Conservation (phyloP, 371 early-diverging fungal genomes). For the Mucor saturninus region DNA sequence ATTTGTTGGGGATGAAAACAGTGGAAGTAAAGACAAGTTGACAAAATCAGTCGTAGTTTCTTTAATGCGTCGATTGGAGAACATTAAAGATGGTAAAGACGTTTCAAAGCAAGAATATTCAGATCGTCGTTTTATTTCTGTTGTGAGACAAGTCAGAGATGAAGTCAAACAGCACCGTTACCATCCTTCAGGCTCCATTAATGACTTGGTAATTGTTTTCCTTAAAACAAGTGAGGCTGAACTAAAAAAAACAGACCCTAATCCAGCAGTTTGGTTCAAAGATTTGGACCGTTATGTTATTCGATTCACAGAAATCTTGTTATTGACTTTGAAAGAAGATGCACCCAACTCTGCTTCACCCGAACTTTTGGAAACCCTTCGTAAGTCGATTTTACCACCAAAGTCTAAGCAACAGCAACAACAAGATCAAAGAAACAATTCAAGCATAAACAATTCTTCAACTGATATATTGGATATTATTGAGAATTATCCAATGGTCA, state of each 20-base stretch:
- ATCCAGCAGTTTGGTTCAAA: constrained; percentile 43
- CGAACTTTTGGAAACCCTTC: constrained; percentile 35
- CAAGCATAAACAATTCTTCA: constrained; percentile 11
- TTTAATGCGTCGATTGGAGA: constrained; percentile 37
- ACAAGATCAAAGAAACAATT: constrained; percentile 20
- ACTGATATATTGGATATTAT: constrained; percentile 40
- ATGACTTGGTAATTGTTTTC: constrained; percentile 43
- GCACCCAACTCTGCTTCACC: constrained; percentile 39
- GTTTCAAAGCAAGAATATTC: constrained; percentile 34
- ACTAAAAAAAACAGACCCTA: constrained; percentile 40
- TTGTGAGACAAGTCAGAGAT: constrained; percentile 31
- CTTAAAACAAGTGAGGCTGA: constrained; percentile 40
- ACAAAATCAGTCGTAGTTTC: constrained; percentile 40
- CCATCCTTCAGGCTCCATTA: constrained; percentile 40
- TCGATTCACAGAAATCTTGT: constrained; percentile 37
- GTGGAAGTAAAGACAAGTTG: constrained; percentile 32
- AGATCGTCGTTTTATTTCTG: constrained; percentile 34
- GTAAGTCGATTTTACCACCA: constrained; percentile 32
- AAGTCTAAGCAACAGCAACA: constrained; percentile 30
- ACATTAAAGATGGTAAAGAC: constrained; percentile 42
- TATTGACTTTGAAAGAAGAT: constrained; percentile 39
- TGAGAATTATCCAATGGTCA: constrained; percentile 48
- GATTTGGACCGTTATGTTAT: constrained; percentile 40
- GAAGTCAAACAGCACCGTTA: constrained; percentile 38
- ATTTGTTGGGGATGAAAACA: constrained; percentile 29